Evolutionary conservation across 2,329 filamentous ascomycete genomes (phyloP), one percentile per base, ranked within the genome.

Genomic region (Penicillium sp.): DNA sequence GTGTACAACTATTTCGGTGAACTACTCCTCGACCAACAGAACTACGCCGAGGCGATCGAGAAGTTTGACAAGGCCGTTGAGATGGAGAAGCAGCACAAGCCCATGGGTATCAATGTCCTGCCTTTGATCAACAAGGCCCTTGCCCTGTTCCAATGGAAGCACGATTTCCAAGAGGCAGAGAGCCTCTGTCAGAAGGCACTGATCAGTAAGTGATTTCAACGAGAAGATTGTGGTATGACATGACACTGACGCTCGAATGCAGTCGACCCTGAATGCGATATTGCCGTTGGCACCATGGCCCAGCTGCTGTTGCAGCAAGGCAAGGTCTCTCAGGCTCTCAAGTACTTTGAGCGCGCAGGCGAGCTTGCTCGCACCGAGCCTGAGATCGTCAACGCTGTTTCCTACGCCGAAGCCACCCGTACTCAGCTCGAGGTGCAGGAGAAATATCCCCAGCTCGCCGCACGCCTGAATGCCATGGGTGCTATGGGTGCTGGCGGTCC

Each of bases 1-100:
- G 92, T 96, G 27, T 98, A 96, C 76, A 98, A 98, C 76, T 98
- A 98, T 77, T 96, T 95, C 59, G 92, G 92, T 57, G 92, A 98
- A 72, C 77, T 98, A 39, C 76, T 98, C 41, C 80, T 98, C 37
- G 92, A 98, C 72, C 92, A 96, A 73, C 83, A 87, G 67, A 95
- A 95, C 68, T 96, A 83, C 69, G 75, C 85, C 42, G 90, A 98
- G 64, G 92, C 92, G 16, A 88, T 98, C 48, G 85, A 95, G 71
- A 95, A 95, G 70, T 98, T 98, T 59, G 92, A 98, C 65, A 92
- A 82, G 16, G 92, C 92, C n/a, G 89, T 96, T 51, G 89, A 96
- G 62, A 90, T 96, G 83, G 92, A 98, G 77, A 93, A 92, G 74
- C 81, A 86, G 67, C 82, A 80, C 49, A 93, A 93, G 72, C 89